Percentiles rank a stretch among this genome's conserved stretches.
Conservation (phyloP, 768 basidiomycete species). For the Podaxis mareebaensis region DNA sequence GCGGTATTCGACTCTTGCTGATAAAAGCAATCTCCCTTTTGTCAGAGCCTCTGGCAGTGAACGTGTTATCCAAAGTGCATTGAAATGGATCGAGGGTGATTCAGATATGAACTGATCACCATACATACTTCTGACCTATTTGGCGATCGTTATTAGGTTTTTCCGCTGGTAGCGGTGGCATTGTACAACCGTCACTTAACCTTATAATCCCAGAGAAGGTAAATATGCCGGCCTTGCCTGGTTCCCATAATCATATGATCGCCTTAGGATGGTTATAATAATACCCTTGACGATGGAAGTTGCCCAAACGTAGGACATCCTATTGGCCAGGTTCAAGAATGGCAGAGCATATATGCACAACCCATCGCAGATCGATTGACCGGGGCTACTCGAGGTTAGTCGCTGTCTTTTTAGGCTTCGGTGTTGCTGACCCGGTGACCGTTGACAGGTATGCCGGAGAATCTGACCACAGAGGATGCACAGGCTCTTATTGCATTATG, state of each 20-base stretch:
- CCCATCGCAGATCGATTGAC: conserved; percentile 63
- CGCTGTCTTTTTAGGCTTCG: not conserved
- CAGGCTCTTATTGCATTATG: conserved; percentile 70
- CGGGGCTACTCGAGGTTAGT: conserved; percentile 50
- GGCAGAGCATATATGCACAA: conserved; percentile 56
- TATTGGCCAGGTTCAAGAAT: conserved; percentile 45
- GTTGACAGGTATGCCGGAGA: conserved; percentile 32
- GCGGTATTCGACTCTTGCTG: conserved; percentile 55
- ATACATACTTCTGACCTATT: not conserved
- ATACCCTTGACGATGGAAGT: conserved; percentile 67
- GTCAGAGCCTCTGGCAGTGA: conserved; percentile 46
- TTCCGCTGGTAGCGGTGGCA: conserved; percentile 46
- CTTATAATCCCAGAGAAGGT: conserved; percentile 62
- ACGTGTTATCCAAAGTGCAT: conserved; percentile 67
- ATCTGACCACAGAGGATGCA: conserved; percentile 55
- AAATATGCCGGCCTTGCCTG: conserved; percentile 18
- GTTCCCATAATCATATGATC: not conserved
- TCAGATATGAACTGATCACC: not conserved
- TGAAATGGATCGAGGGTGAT: conserved; percentile 69
- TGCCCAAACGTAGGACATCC: conserved; percentile 58
- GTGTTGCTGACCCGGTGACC: not conserved
- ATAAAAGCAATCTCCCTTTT: conserved; percentile 46
- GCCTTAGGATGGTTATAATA: conserved; percentile 36
- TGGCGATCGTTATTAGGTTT: conserved; percentile 47
- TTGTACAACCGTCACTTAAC: conserved; percentile 48